A percentile compares a stretch with the other conserved stretches of the same genome.
These are phyloP conservation scores for Colletotrichum tropicale DNA, from an alignment of 2,329 filamentous ascomycete genomes.

Conservation along the genomic window DNA sequence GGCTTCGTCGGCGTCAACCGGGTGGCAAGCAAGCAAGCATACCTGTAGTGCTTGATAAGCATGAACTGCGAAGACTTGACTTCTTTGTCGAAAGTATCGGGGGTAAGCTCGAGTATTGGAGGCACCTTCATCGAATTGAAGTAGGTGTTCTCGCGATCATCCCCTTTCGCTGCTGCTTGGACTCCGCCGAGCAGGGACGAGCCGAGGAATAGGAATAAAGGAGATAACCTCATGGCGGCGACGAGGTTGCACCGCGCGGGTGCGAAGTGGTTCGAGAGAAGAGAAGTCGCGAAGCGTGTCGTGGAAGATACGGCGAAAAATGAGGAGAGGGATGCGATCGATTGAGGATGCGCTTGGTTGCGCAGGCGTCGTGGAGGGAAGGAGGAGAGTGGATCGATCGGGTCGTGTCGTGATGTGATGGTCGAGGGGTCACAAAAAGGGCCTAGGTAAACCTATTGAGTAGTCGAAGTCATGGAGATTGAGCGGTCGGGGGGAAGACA, in stretches of 20 bases:
- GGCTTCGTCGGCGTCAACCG: neutral
- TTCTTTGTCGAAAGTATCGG: slow-evolving; percentile 61
- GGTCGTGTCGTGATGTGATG: slow-evolving; percentile 6
- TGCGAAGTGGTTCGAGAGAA: neutral
- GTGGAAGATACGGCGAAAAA: neutral
- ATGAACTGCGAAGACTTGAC: slow-evolving; percentile 58
- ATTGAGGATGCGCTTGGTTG: neutral
- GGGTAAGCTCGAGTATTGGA: slow-evolving; percentile 64
- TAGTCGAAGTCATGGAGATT: slow-evolving; percentile 8
- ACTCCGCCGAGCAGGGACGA: slow-evolving; percentile 44
- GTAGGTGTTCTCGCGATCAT: slow-evolving; percentile 48
- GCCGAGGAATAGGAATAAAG: slow-evolving; percentile 52
- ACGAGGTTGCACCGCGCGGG: slow-evolving; percentile 9
- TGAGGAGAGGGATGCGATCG: neutral
- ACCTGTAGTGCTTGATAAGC: slow-evolving; percentile 73
- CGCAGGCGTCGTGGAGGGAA: slow-evolving; percentile 3
- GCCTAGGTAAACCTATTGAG: slow-evolving; percentile 11
- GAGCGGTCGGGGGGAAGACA: neutral
- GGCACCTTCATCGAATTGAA: slow-evolving; percentile 74
- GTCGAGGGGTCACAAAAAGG: slow-evolving; percentile 4
- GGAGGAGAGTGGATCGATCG: slow-evolving; percentile 9
- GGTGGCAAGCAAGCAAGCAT: slow-evolving; percentile 16
- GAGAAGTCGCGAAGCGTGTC: neutral
- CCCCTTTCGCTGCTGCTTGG: slow-evolving; percentile 41
- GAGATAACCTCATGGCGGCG: slow-evolving; percentile 48